A percentile compares a stretch with the other conserved stretches of the same genome.
phyloP scores from a whole-genome alignment of 2,329 filamentous ascomycete species.

The Pestalotiopsis sp. region DNA sequence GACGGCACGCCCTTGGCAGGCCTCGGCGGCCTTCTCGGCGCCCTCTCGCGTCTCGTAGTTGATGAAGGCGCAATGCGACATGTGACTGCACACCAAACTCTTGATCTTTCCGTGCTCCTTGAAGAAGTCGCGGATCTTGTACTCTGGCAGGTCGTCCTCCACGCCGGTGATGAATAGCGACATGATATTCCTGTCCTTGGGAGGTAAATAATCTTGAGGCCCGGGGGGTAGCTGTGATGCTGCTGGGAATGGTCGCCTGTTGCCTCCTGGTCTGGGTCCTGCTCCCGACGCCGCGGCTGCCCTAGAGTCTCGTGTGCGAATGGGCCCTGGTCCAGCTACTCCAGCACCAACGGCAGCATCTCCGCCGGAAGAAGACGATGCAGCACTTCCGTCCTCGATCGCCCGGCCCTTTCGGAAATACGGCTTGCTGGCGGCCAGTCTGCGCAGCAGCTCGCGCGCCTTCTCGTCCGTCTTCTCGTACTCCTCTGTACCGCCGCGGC shows the following conservation, averaged over 20 bases:
- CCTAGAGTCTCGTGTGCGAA: slow-evolving; percentile 71
- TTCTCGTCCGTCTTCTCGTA: slow-evolving; percentile 99
- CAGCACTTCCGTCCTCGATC: slow-evolving; percentile 60
- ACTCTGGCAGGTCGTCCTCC: slow-evolving; percentile 93
- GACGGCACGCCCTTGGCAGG: slow-evolving; percentile 85
- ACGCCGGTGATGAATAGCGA: slow-evolving; percentile 94
- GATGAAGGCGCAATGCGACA: slow-evolving; percentile 95
- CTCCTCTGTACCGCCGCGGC: slow-evolving; percentile 80
- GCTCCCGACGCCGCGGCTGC: slow-evolving; percentile 55
- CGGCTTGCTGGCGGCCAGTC: slow-evolving; percentile 88
- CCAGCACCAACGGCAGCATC: slow-evolving; percentile 58
- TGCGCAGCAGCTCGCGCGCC: slow-evolving; percentile 81
- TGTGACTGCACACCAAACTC: slow-evolving; percentile 92
- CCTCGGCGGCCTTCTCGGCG: slow-evolving; percentile 82
- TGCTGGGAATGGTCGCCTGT: slow-evolving; percentile 65
- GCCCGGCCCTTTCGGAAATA: slow-evolving; percentile 89
- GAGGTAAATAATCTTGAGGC: slow-evolving; percentile 84
- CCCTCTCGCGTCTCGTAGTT: slow-evolving; percentile 86
- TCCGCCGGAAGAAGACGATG: slow-evolving; percentile 43
- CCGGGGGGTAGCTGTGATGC: slow-evolving; percentile 77
- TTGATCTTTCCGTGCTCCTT: slow-evolving; percentile 86
- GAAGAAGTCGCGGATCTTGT: slow-evolving; percentile 90
- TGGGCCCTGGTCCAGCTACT: slow-evolving; percentile 69
- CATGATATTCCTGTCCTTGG: slow-evolving; percentile 81
- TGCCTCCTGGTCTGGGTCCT: slow-evolving; percentile 36